These are phyloP conservation scores for Lactarius hengduanensis DNA, from an alignment of 768 basidiomycete genomes.

Conservation along the genomic window DNA sequence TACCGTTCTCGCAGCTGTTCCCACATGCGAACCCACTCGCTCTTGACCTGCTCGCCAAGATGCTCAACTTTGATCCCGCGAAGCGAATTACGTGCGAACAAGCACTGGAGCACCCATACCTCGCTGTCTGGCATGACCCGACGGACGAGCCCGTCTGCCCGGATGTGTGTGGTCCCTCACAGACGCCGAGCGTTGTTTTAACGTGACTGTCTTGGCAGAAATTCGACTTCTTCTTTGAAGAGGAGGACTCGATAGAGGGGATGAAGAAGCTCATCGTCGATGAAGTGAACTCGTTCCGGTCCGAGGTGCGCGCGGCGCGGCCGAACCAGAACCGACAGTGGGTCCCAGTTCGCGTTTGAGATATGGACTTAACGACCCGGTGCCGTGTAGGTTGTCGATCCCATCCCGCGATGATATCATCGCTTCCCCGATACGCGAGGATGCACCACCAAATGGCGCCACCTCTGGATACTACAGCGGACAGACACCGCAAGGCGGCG, in stretches of 20 bases:
- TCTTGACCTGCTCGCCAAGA: conserved; percentile 86
- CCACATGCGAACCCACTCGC: conserved; percentile 93
- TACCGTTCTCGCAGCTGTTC: conserved; percentile 89
- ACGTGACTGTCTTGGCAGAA: conserved; percentile 44
- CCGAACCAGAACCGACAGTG: conserved; percentile 74
- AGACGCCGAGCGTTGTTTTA: not conserved
- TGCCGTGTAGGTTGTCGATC: conserved; percentile 60
- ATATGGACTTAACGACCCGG: not conserved
- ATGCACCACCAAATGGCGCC: conserved; percentile 55
- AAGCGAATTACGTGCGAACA: conserved; percentile 96
- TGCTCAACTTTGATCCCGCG: conserved; percentile 95
- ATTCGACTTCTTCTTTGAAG: conserved; percentile 97
- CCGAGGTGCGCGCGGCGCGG: conserved; percentile 80
- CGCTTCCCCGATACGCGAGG: conserved; percentile 69
- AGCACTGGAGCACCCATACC: conserved; percentile 91
- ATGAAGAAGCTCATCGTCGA: conserved; percentile 96
- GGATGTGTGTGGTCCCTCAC: conserved; percentile 45
- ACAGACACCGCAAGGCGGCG: conserved; percentile 31
- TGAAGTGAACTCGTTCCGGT: conserved; percentile 87
- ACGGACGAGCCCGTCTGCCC: conserved; percentile 90
- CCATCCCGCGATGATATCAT: conserved; percentile 81
- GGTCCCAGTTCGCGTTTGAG: conserved; percentile 22
- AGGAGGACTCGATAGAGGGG: conserved; percentile 94
- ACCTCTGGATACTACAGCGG: conserved; percentile 63
- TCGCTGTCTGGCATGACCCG: conserved; percentile 97